Evolutionary conservation across 2,329 filamentous ascomycete genomes (phyloP).

Genomic region (Paraconiothyrium sp.): DNA sequence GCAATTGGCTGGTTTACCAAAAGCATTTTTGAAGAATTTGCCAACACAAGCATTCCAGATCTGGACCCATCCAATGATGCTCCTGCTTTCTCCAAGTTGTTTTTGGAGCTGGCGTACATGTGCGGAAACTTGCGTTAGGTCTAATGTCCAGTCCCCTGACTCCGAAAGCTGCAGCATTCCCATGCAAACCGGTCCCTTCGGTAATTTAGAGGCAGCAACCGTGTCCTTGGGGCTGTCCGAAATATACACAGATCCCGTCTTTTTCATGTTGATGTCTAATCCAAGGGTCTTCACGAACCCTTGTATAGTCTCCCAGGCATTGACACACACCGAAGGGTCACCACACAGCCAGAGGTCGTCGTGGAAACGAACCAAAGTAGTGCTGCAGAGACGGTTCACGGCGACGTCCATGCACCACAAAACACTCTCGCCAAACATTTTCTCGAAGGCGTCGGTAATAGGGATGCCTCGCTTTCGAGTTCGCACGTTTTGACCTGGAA

Average conservation of each 20-base stretch:
- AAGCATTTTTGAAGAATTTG: slow-evolving; percentile 60
- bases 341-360: slow-evolving; percentile 59
- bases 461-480: slow-evolving; percentile 54
- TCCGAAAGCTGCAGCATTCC: slow-evolving; percentile 26
- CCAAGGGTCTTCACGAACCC: slow-evolving; percentile 53
- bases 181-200: slow-evolving; percentile 21
- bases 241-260: slow-evolving; percentile 46
- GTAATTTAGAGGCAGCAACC: slow-evolving; percentile 17
- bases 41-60: slow-evolving; percentile 61
- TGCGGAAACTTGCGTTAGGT: slow-evolving; percentile 23
- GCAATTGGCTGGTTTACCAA: slow-evolving; percentile 60
- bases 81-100: slow-evolving; percentile 22
- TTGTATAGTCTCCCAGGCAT: slow-evolving; percentile 54
- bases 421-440: slow-evolving; percentile 55
- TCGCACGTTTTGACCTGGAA: slow-evolving; percentile 43
- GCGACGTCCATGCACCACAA: slow-evolving; percentile 57
- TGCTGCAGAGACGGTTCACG: slow-evolving; percentile 52
- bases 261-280: slow-evolving; percentile 52
- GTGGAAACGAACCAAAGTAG: slow-evolving; percentile 55
- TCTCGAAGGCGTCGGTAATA: slow-evolving; percentile 55
- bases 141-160: slow-evolving; percentile 22
- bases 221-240: slow-evolving; percentile 10
- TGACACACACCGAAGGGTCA: slow-evolving; percentile 44
- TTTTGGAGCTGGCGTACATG: slow-evolving; percentile 24
- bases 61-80: slow-evolving; percentile 27